phyloP scores from a whole-genome alignment of 345 rosid genomes.

The Physaria fendleri region DNA sequence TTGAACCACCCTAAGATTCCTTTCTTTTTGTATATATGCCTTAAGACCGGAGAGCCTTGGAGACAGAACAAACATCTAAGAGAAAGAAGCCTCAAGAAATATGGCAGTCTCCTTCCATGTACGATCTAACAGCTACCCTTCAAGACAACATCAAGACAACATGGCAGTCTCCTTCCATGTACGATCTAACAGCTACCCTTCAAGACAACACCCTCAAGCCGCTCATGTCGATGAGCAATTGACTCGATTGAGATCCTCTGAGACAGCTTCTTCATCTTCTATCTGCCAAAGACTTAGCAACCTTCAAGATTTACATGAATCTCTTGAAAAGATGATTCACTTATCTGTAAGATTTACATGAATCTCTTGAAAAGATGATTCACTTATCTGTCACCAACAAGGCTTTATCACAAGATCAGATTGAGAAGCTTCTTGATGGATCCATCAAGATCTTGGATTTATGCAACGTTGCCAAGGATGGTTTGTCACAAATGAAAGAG shows the following conservation, averaged over 20 bases:
- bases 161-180: no score
- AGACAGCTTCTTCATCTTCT: conserved; percentile 21
- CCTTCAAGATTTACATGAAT: conserved; percentile 33
- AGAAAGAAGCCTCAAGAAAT: no score
- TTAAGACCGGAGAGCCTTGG: no score
- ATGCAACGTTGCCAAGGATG: conserved; percentile 34
- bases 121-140: no score
- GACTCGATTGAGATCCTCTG: conserved; percentile 28
- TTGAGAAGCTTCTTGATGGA: conserved; percentile 33
- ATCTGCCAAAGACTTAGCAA: conserved; percentile 13
- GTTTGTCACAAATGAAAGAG: conserved; percentile 23
- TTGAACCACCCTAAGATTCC: no score
- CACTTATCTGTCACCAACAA: conserved; percentile 20
- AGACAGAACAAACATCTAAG: no score
- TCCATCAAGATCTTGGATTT: conserved; percentile 30
- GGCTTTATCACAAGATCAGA: conserved; percentile 22
- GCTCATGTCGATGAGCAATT: conserved; percentile 27
- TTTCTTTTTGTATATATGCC: no score
- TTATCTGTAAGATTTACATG: conserved; percentile 29
- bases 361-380: conserved; percentile 24
- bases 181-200: conserved; percentile 45
- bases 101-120: no score
- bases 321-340: conserved; percentile 24
- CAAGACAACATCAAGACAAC: no score
- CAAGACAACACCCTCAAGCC: conserved; percentile 36